Base-by-base conservation (phyloP, 2,329 filamentous ascomycete genomes). In the Monilinia vaccinii-corymbosi region DNA sequence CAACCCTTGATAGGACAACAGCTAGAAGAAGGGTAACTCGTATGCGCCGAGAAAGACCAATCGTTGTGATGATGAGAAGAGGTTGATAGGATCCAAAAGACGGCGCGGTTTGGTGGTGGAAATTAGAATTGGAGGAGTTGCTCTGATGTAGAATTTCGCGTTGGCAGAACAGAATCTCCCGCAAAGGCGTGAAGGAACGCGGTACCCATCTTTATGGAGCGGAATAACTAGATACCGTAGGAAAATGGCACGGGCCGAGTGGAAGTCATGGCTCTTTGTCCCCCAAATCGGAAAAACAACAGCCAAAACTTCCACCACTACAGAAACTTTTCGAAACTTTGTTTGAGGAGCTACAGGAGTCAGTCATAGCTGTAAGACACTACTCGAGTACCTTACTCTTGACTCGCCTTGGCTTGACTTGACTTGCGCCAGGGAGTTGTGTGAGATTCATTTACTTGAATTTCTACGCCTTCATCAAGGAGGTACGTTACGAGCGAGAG, bases 1-100 rank as follows among this genome's bases (percentile, higher is more conserved):
- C 57, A 50, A 38, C 63, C 63, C 60, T 63, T 60, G 68, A 63
- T 66, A 71, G 63, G 51, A 58, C 48, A 48, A 56, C 58, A 42
- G 57, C 49, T 38, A 52, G 48, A 49, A 57, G 51, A 53, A 61
- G 57, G 45, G 46, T 55, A 55, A 44, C 51, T 61, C 62, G 63
- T 66, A 58, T 65, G 61, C 46, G 14, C 53, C 38, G 51, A 51
- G 14, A 49, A 42, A 58, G 42, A 56, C 51, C 46, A 40, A 46
- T 65, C 62, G 63, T 65, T 63, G 65, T 61, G 4, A 14, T 58
- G 60, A 66, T 67, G 55, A 46, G 51, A 46, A 59, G 32, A 46
- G 21, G 23, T 47, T n/a, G 8, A 40, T 38, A 13, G 11, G 21
- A 14, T 53, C 38, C 23, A 55, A 55, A 44, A n/a, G 38, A 14